Percentiles rank a stretch among this genome's conserved stretches.
These are phyloP conservation scores for Alternaria consortialis DNA, from an alignment of 2,329 filamentous ascomycete species.

Conservation along the genomic window DNA sequence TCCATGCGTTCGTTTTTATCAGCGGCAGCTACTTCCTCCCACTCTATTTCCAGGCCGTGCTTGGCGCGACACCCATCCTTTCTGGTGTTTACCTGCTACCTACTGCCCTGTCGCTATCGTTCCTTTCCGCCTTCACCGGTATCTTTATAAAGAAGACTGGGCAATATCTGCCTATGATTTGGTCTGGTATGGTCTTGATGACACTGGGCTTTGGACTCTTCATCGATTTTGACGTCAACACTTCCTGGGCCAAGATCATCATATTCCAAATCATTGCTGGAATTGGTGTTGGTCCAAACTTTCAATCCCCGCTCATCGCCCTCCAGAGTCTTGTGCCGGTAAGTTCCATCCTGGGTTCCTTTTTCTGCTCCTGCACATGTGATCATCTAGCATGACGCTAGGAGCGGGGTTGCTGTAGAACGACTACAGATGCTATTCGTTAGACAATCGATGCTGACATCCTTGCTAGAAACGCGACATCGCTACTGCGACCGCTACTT, in stretches of 20 bases:
- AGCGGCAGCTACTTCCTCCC: slow-evolving; percentile 81
- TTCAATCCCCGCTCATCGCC: slow-evolving; percentile 74
- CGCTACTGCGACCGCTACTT: slow-evolving; percentile 73
- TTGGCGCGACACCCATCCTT: slow-evolving; percentile 72
- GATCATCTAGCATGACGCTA: slow-evolving; percentile 5
- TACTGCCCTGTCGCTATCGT: slow-evolving; percentile 71
- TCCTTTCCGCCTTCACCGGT: slow-evolving; percentile 67
- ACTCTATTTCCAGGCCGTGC: slow-evolving; percentile 82
- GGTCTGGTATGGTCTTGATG: slow-evolving; percentile 49
- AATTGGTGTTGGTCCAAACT: slow-evolving; percentile 68
- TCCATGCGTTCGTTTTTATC: slow-evolving; percentile 81
- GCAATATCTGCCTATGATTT: slow-evolving; percentile 54
- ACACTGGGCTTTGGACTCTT: slow-evolving; percentile 51
- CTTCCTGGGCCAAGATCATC: slow-evolving; percentile 53
- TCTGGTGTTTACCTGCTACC: slow-evolving; percentile 80
- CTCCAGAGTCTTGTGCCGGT: slow-evolving; percentile 69
- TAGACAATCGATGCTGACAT: slow-evolving; percentile 23
- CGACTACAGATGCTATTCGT: slow-evolving; percentile 1
- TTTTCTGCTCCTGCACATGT: background rate
- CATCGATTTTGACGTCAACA: slow-evolving; percentile 45
- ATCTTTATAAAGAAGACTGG: slow-evolving; percentile 60
- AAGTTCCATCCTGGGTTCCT: slow-evolving; percentile 21
- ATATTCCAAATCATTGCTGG: slow-evolving; percentile 52
- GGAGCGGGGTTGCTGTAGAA: slow-evolving; percentile 8
- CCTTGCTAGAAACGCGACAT: slow-evolving; percentile 62